Base-by-base conservation (phyloP, 2,329 filamentous ascomycete species). In the Aspergillus sp. region DNA sequence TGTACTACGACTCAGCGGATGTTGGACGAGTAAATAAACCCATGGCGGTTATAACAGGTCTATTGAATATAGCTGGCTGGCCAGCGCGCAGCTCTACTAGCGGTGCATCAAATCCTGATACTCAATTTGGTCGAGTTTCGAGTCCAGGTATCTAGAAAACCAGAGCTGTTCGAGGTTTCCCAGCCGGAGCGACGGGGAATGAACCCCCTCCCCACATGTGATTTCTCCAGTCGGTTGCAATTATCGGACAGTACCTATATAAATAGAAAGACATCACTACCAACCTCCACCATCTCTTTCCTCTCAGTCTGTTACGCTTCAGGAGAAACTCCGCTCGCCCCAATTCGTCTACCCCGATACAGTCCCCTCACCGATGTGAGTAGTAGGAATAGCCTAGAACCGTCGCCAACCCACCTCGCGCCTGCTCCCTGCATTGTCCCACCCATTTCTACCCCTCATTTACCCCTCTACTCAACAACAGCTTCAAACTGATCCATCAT, bases 161-260 rank as follows among this genome's bases (percentile, higher is more conserved):
- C 13, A 20, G 39, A 19, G 42, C 8, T 27, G 33, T 19, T 54
- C 30, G 8, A 30, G 8, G 27, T 9, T 30, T 30, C 27, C n/a
- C 9, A 33, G 40, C 52, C 58, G 48, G 58, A 27, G 30, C 44
- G 39, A 53, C 50, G 50, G 58, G 40, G 44, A 13, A 37, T 45
- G 13, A 44, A 39, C 34, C n/a, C 13, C 13, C 39, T 11, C 61
- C 59, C 61, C 60, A 64, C 62, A 62, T 64, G 62, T 64, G 62
- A 64, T 62, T 46, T 15, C 41, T 37, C 57, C 51, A 45, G 34
- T 51, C 41, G 42, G 42, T n/a, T 47, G 51, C 41, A 34, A 37
- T 37, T 41, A 40, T 22, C 9, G 41, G 19, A 22, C n/a, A n/a
- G 22, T 17, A 42, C 24, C 24, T 34, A 59, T 22, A 53, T 56